Base-by-base conservation (phyloP, 2,329 filamentous ascomycete species). In the Pleoardoris graminearum region DNA sequence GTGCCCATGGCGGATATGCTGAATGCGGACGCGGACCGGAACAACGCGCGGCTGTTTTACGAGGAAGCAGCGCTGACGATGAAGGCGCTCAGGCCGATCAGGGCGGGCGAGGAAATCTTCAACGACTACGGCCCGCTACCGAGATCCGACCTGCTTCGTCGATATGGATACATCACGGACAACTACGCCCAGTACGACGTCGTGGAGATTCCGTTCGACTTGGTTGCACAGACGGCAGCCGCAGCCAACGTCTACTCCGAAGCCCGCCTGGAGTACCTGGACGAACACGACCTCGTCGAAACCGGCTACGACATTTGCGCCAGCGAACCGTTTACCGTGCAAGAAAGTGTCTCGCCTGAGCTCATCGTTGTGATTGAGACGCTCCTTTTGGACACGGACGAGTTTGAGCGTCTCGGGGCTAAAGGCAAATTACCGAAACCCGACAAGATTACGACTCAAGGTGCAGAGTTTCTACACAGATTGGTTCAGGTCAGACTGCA, bases 111-210 rank as follows among this genome's bases (percentile, higher is more conserved):
- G 50, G 89, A 96, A 71, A 84, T 96, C 16, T 84, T 92, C 68
- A 96, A 96, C 70, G 92, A 96, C 74, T 96, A 96, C 61, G 92
- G 92, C 0, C 86, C 91, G 5, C 82, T 95, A 3, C 88, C 91
- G 8, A 88, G 89, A 53, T 88, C 89, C 1, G 91, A 97, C 66
- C 78, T 96, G 7, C 80, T 96, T 10, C 81, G 92, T 30, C 82
- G 91, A 12, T 96, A 96, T 62, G 92, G 92, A 16, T 96, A 96
- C 65, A 85, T 91, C n/a, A 93, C 90, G 0, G 76, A 83, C 23
- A 87, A 86, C 59, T 92, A 96, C 63, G 77, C 85, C 8, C 80
- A 86, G 35, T 91, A 91, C 70, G 91, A 96, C 61, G 90, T 96
- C 1, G 87, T 90, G 1, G 92, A 97, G 69, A 74, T 96, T 29